Conservation (phyloP, 2,329 filamentous ascomycete species). For the Pyrenochaeta sp. region DNA sequence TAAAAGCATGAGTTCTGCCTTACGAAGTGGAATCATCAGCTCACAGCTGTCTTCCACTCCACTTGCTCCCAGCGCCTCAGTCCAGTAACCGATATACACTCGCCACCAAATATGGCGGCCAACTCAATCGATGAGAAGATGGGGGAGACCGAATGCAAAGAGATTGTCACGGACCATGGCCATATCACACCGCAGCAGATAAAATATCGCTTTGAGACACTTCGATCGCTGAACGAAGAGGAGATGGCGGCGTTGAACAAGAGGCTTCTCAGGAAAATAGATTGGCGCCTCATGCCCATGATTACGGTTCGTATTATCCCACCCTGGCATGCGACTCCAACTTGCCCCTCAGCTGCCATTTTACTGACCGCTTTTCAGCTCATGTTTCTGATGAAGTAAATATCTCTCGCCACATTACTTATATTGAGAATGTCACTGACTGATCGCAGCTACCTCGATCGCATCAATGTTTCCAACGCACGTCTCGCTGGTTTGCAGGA, state of each 20-base stretch:
- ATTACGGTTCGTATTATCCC: no score
- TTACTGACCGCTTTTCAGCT: no score
- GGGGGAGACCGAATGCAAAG: conserved; percentile 24
- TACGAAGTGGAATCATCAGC: conserved; percentile 1
- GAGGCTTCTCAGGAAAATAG: conserved; percentile 30
- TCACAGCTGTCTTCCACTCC: background rate
- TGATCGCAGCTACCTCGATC: conserved; percentile 45
- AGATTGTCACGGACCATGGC: conserved; percentile 12
- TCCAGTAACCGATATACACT: background rate
- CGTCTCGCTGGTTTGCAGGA: conserved; percentile 48
- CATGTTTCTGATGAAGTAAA: conserved; percentile 42
- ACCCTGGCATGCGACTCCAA: no score
- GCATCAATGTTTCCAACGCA: conserved; percentile 51
- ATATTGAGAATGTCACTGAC: background rate
- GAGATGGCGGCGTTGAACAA: conserved; percentile 39
- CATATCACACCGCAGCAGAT: conserved; percentile 36
- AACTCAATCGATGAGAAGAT: conserved; percentile 19
- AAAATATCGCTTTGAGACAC: conserved; percentile 34
- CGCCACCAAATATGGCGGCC: conserved; percentile 14
- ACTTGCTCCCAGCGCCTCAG: background rate
- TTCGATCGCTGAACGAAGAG: conserved; percentile 29
- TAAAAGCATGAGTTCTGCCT: conserved; percentile 5
- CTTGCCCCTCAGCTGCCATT: no score
- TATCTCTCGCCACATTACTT: background rate
- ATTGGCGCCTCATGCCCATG: conserved; percentile 40